phyloP scores from a whole-genome alignment of 1,284 basidiomycete genomes.

The Ganoderma lingzhi region DNA sequence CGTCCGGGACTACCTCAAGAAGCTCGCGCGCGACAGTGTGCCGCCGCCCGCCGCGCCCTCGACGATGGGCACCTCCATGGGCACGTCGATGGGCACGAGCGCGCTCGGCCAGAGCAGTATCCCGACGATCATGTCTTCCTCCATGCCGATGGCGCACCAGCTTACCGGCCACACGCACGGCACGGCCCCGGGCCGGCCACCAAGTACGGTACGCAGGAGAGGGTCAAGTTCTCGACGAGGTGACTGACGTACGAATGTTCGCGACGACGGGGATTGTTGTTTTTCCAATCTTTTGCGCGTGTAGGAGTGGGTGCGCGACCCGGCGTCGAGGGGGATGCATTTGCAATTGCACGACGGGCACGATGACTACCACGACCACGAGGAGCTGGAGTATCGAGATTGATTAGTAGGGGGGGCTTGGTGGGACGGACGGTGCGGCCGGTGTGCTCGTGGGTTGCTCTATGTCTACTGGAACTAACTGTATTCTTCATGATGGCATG shows the following conservation, averaged over 20 bases:
- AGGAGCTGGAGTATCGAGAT: constrained; percentile 34
- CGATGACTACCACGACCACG: constrained; percentile 31
- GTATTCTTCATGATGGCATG: not conserved
- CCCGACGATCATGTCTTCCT: constrained; percentile 25
- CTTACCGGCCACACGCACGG: constrained; percentile 19
- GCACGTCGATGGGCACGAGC: constrained; percentile 32
- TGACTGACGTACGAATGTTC: constrained; percentile 20
- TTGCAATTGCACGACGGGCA: constrained; percentile 23
- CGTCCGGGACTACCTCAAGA: constrained; percentile 74
- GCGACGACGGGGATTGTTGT: not conserved
- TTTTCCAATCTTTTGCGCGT: not conserved
- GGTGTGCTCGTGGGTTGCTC: not conserved
- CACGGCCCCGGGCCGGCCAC: constrained; percentile 21
- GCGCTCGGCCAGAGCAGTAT: constrained; percentile 32
- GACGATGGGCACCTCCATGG: constrained; percentile 34
- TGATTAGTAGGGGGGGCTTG: constrained; percentile 12
- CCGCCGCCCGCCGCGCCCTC: constrained; percentile 32
- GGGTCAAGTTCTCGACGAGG: constrained; percentile 27
- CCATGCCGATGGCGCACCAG: constrained; percentile 20
- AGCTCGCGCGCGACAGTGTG: constrained; percentile 52
- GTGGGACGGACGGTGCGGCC: not conserved
- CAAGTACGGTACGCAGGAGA: constrained; percentile 34
- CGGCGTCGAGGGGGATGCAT: constrained; percentile 26
- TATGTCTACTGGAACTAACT: not conserved
- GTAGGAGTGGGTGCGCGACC: constrained; percentile 30